Evolutionary conservation across 371 early-diverging fungal species (phyloP).

Genomic region (Mortierella sp.): DNA sequence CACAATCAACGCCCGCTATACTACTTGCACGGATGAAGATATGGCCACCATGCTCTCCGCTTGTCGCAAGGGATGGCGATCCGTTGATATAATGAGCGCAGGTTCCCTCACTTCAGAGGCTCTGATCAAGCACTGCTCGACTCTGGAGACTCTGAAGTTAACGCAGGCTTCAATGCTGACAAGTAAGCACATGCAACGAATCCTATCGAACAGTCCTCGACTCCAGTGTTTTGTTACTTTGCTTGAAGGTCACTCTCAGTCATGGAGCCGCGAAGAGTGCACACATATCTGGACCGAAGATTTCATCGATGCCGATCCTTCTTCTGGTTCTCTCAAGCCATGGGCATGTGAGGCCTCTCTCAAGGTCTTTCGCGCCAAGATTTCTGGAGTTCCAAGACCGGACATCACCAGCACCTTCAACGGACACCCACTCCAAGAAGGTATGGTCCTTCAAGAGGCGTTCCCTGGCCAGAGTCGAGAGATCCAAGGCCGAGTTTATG

Average conservation of each 20-base stretch:
- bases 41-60: neutral
- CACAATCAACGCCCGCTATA: neutral
- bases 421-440: neutral
- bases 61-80: neutral
- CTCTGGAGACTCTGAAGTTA: neutral
- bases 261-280: neutral
- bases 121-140: neutral
- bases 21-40: neutral
- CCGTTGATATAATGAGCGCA: neutral
- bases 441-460: neutral
- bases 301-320: neutral
- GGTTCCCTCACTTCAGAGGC: neutral
- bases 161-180: neutral
- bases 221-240: neutral
- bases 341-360: neutral
- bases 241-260: neutral
- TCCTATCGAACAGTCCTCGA: neutral
- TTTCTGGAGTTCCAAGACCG: neutral
- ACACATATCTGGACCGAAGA: neutral
- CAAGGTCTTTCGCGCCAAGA: neutral
- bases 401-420: neutral
- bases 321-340: neutral
- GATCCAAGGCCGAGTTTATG: neutral
- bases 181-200: neutral
- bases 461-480: neutral